phyloP scores from a whole-genome alignment of 305 asterid species.

The Striga hermonthica region DNA sequence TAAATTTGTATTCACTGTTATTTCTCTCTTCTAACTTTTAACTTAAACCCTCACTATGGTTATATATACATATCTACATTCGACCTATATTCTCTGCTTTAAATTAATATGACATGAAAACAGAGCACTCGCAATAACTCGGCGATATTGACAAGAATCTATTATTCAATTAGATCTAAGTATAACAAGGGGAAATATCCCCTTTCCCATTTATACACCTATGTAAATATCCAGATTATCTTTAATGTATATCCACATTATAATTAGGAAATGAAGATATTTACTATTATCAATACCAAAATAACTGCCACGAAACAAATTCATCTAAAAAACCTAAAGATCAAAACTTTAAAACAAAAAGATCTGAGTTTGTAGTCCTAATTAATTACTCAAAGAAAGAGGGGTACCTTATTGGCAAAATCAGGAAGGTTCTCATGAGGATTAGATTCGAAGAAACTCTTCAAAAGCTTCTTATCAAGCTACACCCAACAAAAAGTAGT shows the following conservation, averaged over 20 bases:
- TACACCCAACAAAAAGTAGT: conserved; percentile 41
- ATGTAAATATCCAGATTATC: neutral
- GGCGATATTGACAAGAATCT: neutral
- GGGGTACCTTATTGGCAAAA: conserved; percentile 78
- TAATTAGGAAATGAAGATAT: neutral
- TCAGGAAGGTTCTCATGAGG: conserved; percentile 82
- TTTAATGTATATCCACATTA: neutral
- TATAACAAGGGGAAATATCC: neutral
- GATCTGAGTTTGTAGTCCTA: conserved; percentile 5
- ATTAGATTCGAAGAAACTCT: conserved; percentile 69
- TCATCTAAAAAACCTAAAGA: conserved; percentile 15
- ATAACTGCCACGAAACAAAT: conserved; percentile 13
- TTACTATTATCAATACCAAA: neutral
- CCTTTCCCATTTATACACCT: neutral
- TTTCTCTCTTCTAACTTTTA: neutral
- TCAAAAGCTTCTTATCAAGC: conserved; percentile 86
- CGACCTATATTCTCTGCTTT: neutral
- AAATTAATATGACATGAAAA: neutral
- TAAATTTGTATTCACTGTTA: neutral
- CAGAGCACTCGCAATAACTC: neutral
- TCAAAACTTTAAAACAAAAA: conserved; percentile 10
- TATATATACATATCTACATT: neutral
- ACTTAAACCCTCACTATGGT: neutral
- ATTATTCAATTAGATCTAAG: neutral
- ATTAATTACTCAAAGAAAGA: conserved; percentile 20